Evolutionary conservation across 129 eudicot species (phyloP).

Genomic region (Flaveria linearis): DNA sequence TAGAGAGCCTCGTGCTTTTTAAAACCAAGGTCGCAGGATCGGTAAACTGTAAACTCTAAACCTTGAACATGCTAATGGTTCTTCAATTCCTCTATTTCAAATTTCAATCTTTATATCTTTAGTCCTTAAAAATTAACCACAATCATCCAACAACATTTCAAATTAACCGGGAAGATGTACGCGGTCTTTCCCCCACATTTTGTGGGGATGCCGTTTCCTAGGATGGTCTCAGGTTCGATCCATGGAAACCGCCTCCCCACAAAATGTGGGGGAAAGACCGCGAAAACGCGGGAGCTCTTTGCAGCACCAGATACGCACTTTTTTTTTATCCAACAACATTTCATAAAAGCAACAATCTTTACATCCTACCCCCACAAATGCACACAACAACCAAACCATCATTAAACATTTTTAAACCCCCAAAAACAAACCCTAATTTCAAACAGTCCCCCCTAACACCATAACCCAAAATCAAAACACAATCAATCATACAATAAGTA

Average conservation of each 20-base stretch:
- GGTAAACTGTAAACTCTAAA: background rate
- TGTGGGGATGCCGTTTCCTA: too few species aligned
- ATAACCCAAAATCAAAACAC: background rate
- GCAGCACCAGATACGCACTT: too few species aligned
- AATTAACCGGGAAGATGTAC: too few species aligned
- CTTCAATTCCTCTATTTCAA: conserved; percentile 16
- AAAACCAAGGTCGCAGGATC: background rate
- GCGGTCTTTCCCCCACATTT: too few species aligned
- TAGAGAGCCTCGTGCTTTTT: too few species aligned
- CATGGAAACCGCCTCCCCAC: too few species aligned
- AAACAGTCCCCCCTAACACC: background rate
- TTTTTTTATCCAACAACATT: conserved; percentile 7
- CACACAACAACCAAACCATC: background rate
- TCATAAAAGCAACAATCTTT: background rate
- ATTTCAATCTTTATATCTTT: background rate
- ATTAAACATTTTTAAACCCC: background rate
- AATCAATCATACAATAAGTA: background rate
- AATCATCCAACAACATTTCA: background rate
- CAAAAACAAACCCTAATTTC: conserved; percentile 17
- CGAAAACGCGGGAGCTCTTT: too few species aligned
- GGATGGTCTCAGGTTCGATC: too few species aligned
- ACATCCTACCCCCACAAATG: background rate
- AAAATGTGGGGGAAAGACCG: too few species aligned
- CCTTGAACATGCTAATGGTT: background rate
- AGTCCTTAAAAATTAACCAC: background rate